A percentile compares a stretch with the other conserved stretches of the same genome.
phyloP scores from a whole-genome alignment of 192 early-diverging fungal genomes.

The Thoreauomyces humboldtii region DNA sequence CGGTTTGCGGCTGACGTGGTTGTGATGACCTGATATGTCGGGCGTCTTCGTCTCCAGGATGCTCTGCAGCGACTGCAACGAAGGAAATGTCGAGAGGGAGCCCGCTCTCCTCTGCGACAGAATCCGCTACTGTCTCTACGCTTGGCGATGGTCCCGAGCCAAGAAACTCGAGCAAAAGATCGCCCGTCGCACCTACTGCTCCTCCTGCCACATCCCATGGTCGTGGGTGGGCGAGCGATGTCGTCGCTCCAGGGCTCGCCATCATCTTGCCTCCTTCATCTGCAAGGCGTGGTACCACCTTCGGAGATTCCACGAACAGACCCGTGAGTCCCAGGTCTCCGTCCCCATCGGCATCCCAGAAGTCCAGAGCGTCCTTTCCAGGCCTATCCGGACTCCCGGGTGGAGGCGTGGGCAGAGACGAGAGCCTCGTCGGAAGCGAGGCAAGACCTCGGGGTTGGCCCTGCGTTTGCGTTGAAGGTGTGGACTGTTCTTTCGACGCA shows the following conservation, averaged over 20 bases:
- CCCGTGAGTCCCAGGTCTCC: background rate
- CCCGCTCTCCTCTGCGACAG: no score
- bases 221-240: background rate
- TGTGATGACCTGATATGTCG: no score
- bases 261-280: background rate
- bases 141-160: background rate
- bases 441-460: no score
- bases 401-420: constrained; percentile 15
- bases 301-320: no score
- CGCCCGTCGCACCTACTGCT: background rate
- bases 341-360: background rate
- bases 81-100: no score
- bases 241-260: background rate
- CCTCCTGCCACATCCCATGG: background rate
- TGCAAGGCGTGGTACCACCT: no score
- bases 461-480: no score
- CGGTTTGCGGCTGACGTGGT: background rate
- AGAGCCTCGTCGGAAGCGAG: constrained; percentile 8
- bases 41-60: no score
- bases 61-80: no score
- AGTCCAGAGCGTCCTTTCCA: background rate
- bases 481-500: no score
- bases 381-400: constrained; percentile 1
- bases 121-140: no score
- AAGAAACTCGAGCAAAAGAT: background rate